A percentile compares a stretch with the other conserved stretches of the same genome.
phyloP scores from a whole-genome alignment of 495 filamentous ascomycete genomes.

The Neurospora cerealis region DNA sequence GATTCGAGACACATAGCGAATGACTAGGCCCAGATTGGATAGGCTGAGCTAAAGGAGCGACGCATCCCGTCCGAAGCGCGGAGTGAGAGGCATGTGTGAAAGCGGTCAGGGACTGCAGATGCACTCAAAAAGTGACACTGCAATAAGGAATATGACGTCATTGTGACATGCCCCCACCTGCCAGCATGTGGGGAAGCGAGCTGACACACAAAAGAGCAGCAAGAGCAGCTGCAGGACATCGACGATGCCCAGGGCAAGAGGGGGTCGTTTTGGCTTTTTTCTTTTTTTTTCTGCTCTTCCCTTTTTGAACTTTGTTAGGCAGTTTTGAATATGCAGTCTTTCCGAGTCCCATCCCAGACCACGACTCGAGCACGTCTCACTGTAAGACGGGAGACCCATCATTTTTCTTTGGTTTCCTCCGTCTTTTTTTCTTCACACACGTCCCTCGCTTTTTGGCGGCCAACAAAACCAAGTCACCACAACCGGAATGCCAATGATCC shows the following conservation, averaged over 20 bases:
- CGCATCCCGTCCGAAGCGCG: neutral
- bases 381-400: neutral
- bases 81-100: neutral
- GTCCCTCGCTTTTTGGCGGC: neutral
- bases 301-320: neutral
- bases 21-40: neutral
- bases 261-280: neutral
- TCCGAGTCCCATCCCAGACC: no score
- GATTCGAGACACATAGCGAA: neutral
- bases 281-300: neutral
- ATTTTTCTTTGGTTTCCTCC: neutral
- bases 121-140: neutral
- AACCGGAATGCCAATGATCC: neutral
- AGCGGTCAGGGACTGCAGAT: neutral
- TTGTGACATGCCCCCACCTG: neutral
- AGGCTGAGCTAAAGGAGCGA: neutral
- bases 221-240: neutral
- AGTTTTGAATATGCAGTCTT: no score
- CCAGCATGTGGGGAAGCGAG: neutral
- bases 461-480: neutral
- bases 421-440: neutral
- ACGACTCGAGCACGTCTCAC: neutral
- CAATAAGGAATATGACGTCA: neutral
- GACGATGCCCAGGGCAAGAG: neutral
- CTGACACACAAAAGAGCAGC: neutral